phyloP scores from a whole-genome alignment of 2,329 filamentous ascomycete species.

The Fusarium guadeloupense region DNA sequence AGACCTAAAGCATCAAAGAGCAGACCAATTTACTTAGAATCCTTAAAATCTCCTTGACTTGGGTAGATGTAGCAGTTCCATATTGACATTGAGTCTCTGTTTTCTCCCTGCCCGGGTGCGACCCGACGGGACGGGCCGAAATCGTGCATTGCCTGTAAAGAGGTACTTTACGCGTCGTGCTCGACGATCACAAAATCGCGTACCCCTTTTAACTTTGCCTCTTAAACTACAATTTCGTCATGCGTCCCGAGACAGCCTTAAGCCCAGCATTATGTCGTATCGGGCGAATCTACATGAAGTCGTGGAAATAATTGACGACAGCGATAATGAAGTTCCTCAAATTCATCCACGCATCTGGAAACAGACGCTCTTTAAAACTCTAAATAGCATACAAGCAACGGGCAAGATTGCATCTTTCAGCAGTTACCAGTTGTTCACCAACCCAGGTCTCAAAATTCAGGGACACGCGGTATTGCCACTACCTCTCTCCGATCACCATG shows the following conservation, averaged over 20 bases:
- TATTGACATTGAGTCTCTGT: no score
- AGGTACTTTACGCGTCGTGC: neutral
- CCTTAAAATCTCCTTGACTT: no score
- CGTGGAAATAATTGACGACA: slow-evolving; percentile 11
- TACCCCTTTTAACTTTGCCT: neutral
- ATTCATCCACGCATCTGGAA: slow-evolving; percentile 2
- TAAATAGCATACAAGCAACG: slow-evolving; percentile 9
- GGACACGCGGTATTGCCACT: slow-evolving; percentile 8
- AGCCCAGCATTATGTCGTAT: neutral
- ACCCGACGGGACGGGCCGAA: neutral
- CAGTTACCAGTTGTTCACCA: slow-evolving; percentile 15
- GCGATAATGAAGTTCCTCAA: neutral
- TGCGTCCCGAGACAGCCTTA: neutral
- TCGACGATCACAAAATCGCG: neutral
- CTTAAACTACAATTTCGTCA: neutral
- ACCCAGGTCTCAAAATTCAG: slow-evolving; percentile 20
- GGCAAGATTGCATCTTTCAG: slow-evolving; percentile 8
- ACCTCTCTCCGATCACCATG: slow-evolving; percentile 13
- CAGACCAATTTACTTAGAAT: no score
- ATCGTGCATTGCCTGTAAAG: neutral
- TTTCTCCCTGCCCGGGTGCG: no score
- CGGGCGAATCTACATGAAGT: neutral
- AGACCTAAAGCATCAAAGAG: no score
- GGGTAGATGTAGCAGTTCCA: no score
- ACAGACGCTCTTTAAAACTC: neutral